Percentiles rank a stretch among this genome's conserved stretches.
phyloP scores from a whole-genome alignment of 495 filamentous ascomycete genomes.

The Achaetomiella virescens region DNA sequence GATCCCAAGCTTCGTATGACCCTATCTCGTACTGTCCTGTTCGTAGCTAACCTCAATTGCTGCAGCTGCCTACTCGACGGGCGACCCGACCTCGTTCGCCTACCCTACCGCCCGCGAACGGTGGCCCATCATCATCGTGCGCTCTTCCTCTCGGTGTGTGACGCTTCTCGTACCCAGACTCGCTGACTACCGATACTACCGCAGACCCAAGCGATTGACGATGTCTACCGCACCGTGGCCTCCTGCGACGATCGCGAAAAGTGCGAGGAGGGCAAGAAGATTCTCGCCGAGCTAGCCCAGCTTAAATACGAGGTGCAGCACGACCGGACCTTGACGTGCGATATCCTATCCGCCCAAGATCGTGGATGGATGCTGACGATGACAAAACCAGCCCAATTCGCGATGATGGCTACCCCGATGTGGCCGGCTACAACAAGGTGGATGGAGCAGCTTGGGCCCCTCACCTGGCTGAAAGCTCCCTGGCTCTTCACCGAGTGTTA shows the following conservation, averaged over 20 bases:
- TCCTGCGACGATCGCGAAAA: slow-evolving; percentile 56
- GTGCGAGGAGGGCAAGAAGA: slow-evolving; percentile 73
- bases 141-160: slow-evolving; percentile 17
- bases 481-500: slow-evolving; percentile 96
- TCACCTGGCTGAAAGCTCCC: slow-evolving; percentile 72
- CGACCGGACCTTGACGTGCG: slow-evolving; percentile 73
- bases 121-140: slow-evolving; percentile 90
- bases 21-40: not conserved
- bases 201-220: slow-evolving; percentile 91
- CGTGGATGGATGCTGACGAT: slow-evolving; percentile 4
- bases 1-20: slow-evolving; percentile 24
- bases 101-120: slow-evolving; percentile 73
- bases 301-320: slow-evolving; percentile 97
- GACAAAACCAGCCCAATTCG: slow-evolving; percentile 56
- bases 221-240: slow-evolving; percentile 72
- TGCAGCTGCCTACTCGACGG: slow-evolving; percentile 69
- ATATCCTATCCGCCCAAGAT: not conserved
- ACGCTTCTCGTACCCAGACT: too few species aligned
- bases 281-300: slow-evolving; percentile 70
- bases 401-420: slow-evolving; percentile 75
- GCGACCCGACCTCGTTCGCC: slow-evolving; percentile 81
- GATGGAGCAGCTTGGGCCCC: slow-evolving; percentile 64
- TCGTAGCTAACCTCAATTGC: not conserved
- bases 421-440: slow-evolving; percentile 82
- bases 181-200: too few species aligned